phyloP scores from a whole-genome alignment of 495 filamentous ascomycete genomes.

The Cercophora newfieldiana region DNA sequence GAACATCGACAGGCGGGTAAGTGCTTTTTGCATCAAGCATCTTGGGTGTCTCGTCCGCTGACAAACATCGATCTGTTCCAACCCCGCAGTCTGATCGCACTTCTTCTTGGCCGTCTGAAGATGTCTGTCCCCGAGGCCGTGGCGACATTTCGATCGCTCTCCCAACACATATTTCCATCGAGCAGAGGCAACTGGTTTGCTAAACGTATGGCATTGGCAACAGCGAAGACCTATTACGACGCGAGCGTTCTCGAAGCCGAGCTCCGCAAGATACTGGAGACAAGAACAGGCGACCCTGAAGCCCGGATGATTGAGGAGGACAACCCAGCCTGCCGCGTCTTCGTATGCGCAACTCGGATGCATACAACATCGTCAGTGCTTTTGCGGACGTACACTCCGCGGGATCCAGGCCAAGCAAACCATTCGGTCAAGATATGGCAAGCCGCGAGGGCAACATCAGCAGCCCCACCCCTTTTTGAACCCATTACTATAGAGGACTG shows the following conservation, averaged over 20 bases:
- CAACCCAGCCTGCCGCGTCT: conserved; percentile 1
- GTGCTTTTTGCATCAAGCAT: not conserved
- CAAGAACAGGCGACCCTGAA: conserved; percentile 1
- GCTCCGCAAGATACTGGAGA: not conserved
- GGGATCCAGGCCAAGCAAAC: conserved; percentile 5
- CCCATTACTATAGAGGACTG: conserved; percentile 7
- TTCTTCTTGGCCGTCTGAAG: conserved; percentile 1
- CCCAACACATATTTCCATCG: conserved; percentile 1
- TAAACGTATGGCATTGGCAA: conserved; percentile 1
- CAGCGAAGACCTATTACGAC: conserved; percentile 6
- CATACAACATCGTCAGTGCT: conserved; percentile 1
- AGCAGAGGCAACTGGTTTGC: conserved; percentile 4
- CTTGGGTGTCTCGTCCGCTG: not conserved
- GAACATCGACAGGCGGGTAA: conserved; percentile 4
- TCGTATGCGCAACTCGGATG: conserved; percentile 10
- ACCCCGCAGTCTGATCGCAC: not conserved
- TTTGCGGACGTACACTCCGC: not conserved
- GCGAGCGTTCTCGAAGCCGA: not conserved
- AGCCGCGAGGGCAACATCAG: conserved; percentile 1
- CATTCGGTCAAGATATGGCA: conserved; percentile 6
- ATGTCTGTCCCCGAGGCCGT: conserved; percentile 2
- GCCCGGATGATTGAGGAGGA: not conserved
- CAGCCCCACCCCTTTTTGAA: conserved; percentile 3
- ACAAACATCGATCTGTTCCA: not conserved
- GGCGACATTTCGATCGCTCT: not conserved